phyloP scores from a whole-genome alignment of 1,284 basidiomycete genomes.

The Malassezia brasiliensis region DNA sequence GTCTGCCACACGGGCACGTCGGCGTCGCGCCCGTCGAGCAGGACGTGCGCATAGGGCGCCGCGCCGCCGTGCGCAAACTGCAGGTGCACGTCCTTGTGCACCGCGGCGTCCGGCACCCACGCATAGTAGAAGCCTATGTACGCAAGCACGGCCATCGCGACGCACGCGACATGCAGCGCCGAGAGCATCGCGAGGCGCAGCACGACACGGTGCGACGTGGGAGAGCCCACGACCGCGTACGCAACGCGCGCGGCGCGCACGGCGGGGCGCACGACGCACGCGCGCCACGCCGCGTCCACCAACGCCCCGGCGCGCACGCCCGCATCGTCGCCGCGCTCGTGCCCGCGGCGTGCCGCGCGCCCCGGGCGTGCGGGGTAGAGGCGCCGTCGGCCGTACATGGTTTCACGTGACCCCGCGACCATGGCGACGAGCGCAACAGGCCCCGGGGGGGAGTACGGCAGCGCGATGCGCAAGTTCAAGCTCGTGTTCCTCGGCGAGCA shows the following conservation, averaged over 20 bases:
- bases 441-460: conserved; percentile 40
- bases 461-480: conserved; percentile 47
- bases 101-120: conserved; percentile 40
- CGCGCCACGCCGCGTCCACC: not conserved
- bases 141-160: conserved; percentile 32
- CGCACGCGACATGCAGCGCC: conserved; percentile 30
- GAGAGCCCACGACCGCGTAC: conserved; percentile 28
- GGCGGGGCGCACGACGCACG: not conserved
- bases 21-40: conserved; percentile 13
- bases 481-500: conserved; percentile 46
- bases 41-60: conserved; percentile 16
- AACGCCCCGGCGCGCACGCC: not conserved
- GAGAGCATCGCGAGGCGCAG: conserved; percentile 35
- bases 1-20: conserved; percentile 20
- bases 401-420: not conserved
- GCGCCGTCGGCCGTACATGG: conserved; percentile 1
- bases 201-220: conserved; percentile 37
- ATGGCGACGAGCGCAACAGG: conserved; percentile 16
- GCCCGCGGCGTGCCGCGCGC: not conserved
- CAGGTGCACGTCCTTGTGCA: conserved; percentile 35
- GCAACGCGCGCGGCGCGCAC: not conserved
- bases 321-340: too few species aligned
- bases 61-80: conserved; percentile 9
- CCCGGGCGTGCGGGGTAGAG: not conserved
- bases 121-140: conserved; percentile 44